A percentile compares a stretch with the other conserved stretches of the same genome.
These are phyloP conservation scores for Xylariaceae sp. DNA, from an alignment of 2,329 filamentous ascomycete species.

Conservation along the genomic window DNA sequence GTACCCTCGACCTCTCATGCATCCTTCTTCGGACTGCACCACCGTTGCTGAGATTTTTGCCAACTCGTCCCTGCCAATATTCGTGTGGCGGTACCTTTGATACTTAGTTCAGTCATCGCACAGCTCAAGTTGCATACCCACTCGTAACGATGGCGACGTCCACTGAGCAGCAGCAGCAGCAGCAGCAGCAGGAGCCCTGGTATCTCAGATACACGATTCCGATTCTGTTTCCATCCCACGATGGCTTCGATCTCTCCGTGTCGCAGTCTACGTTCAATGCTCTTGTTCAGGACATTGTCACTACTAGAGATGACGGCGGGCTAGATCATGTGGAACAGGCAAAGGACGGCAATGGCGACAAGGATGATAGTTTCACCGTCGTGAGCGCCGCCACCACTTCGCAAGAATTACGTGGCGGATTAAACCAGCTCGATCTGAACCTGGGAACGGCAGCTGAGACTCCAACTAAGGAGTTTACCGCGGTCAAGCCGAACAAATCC, in stretches of 20 bases:
- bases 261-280: constrained; percentile 19
- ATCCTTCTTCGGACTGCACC: no score
- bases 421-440: constrained; percentile 1
- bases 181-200: constrained; percentile 26
- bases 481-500: not conserved
- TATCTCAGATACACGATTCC: constrained; percentile 24
- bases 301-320: not conserved
- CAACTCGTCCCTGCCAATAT: not conserved
- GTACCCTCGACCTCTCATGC: no score
- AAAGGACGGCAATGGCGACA: not conserved
- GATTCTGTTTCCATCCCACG: constrained; percentile 20
- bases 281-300: constrained; percentile 15
- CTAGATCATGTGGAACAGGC: not conserved
- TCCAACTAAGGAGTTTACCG: not conserved
- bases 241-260: constrained; percentile 20
- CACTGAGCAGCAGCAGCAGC: constrained; percentile 15
- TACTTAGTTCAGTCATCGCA: not conserved
- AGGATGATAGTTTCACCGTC: constrained; percentile 4
- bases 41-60: no score
- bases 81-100: not conserved
- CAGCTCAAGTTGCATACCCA: not conserved
- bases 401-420: not conserved
- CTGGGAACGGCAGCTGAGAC: not conserved
- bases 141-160: constrained; percentile 13
- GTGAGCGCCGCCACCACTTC: not conserved